Evolutionary conservation across 768 basidiomycete species (phyloP), one percentile per base, ranked within the genome.

Genomic region (Panellus pusillus): DNA sequence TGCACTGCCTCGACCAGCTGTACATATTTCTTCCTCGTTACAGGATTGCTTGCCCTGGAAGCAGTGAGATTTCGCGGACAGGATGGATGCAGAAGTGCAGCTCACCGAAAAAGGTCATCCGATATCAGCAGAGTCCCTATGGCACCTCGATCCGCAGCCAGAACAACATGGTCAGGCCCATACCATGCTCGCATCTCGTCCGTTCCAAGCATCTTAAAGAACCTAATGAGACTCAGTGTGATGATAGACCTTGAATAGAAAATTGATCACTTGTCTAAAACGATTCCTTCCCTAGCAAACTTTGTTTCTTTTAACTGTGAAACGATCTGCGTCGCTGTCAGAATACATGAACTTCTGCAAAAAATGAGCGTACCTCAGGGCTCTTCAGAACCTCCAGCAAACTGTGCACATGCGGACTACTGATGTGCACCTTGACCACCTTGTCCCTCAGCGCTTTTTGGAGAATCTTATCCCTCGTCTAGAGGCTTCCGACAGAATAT

Each of bases 151-250:
- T 95, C 91, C 32, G 91, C 88, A 4, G 97, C 97, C 18, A 97
- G 79, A 45, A 79, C 76, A 50, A 99, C 97, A 69, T 99, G 97
- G 44, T 91, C 87, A 12, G 95, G 92, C 1, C 96, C 97, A 69
- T 99, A 99, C 97, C 97, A 99, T 5, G 97, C 97, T 50, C 97
- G 81, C 76, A 95, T 86, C 68, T 98, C 95, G 62, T 99, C 95
- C 1, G 80, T 80, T 0, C 89, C 93, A 27, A 98, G 81, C 93
- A 95, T 98, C 70, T 98, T 99, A 75, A 94, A 94, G 74, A 99
- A 99, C 61, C 95, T 98, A 60, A 2, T 28, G 1, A 50, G 13
- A 31, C 60, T 40, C 20, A 35, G 32, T 7, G 17, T 60, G 2
- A 60, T 13, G 36, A n/a, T 40, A 28, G 15, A 61, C 31, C 14